Percentiles rank a stretch among this genome's conserved stretches.
Evolutionary conservation across 768 basidiomycete species (phyloP).

Genomic region (Tylopilus intermedius): DNA sequence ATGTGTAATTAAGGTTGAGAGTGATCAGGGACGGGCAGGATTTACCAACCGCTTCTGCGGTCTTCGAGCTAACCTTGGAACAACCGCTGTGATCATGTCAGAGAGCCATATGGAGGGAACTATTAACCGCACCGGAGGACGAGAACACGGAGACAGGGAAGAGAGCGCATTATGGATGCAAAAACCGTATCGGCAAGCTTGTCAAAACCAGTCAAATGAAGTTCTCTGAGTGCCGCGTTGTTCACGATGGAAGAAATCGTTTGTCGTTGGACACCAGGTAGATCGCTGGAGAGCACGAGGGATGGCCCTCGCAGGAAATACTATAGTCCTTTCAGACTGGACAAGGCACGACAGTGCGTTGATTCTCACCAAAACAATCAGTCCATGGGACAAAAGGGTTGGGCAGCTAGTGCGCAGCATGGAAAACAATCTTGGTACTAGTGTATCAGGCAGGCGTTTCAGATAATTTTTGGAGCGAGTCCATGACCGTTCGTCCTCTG

Average conservation of each 20-base stretch:
- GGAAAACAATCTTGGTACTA: constrained; percentile 48
- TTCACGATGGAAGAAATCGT: constrained; percentile 45
- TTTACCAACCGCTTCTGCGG: constrained; percentile 39
- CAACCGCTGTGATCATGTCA: constrained; percentile 45
- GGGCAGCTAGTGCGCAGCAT: constrained; percentile 49
- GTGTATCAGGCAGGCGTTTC: constrained; percentile 45
- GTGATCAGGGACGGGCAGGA: constrained; percentile 40
- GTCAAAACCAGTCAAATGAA: constrained; percentile 49
- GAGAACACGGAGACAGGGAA: constrained; percentile 43
- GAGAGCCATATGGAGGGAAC: constrained; percentile 6
- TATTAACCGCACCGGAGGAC: constrained; percentile 46
- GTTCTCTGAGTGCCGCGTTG: constrained; percentile 34
- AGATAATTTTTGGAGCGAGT: constrained; percentile 37
- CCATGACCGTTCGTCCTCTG: constrained; percentile 38
- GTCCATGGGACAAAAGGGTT: constrained; percentile 45
- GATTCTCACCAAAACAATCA: constrained; percentile 50
- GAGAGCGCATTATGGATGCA: constrained; percentile 42
- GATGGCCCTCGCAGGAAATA: constrained; percentile 55
- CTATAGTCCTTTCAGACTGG: constrained; percentile 28
- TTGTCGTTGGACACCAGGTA: constrained; percentile 49
- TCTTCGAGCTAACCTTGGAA: constrained; percentile 48
- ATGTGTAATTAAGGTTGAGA: constrained; percentile 60
- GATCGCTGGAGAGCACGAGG: constrained; percentile 41
- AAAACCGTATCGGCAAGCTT: constrained; percentile 50
- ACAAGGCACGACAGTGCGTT: not conserved